Conservation (phyloP, 2,329 filamentous ascomycete species). For the Penicillium sp. region DNA sequence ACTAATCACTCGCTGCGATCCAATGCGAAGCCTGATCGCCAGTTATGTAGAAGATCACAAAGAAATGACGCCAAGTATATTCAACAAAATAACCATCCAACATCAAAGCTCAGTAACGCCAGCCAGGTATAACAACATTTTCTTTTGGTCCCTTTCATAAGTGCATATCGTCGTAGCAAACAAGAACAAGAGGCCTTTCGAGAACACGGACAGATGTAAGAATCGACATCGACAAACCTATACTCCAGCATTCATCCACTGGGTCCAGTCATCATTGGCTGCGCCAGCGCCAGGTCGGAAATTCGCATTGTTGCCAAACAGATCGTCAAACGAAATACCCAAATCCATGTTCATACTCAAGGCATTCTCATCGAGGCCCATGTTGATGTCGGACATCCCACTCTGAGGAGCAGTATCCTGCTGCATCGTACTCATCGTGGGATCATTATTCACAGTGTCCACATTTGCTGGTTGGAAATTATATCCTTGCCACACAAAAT, state of each 20-base stretch:
- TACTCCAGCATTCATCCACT: conserved; percentile 41
- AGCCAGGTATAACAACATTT: conserved; percentile 23
- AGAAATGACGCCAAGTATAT: background rate
- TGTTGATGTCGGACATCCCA: conserved; percentile 27
- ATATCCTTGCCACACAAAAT: conserved; percentile 46
- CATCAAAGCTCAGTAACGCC: conserved; percentile 15
- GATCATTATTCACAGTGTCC: conserved; percentile 13
- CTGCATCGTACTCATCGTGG: conserved; percentile 17
- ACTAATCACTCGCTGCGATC: background rate
- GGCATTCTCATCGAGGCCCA: conserved; percentile 31
- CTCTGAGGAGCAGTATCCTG: conserved; percentile 25
- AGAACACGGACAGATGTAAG: background rate
- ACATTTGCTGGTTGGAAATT: conserved; percentile 34
- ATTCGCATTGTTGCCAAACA: conserved; percentile 41
- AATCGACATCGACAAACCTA: conserved; percentile 11
- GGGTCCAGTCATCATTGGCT: conserved; percentile 41
- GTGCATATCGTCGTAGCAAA: conserved; percentile 26
- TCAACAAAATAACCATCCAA: conserved; percentile 1
- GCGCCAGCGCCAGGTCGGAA: conserved; percentile 28
- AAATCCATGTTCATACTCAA: conserved; percentile 39
- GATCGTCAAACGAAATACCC: conserved; percentile 42
- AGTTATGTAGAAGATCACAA: background rate
- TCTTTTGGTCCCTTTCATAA: conserved; percentile 21
- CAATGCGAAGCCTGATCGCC: background rate
- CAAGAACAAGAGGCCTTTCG: conserved; percentile 2